Percentiles rank a stretch among this genome's conserved stretches.
Evolutionary conservation across 2,329 filamentous ascomycete genomes (phyloP).

Genomic region (Penicillium sp.): DNA sequence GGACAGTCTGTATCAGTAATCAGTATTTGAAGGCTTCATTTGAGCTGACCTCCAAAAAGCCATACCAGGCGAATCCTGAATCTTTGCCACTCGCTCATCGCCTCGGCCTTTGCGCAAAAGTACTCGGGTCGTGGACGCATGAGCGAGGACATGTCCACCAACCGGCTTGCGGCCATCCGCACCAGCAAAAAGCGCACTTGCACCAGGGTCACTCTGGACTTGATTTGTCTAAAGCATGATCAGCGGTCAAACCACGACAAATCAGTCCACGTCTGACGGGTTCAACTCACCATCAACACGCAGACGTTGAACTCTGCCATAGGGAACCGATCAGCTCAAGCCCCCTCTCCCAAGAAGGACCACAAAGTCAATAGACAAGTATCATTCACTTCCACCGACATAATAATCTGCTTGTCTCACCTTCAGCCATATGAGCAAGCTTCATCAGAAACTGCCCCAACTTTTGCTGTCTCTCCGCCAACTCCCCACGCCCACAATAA

Average conservation of each 20-base stretch:
- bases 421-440: slow-evolving; percentile 67
- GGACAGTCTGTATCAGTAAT: slow-evolving; percentile 60
- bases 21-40: slow-evolving; percentile 2
- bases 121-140: slow-evolving; percentile 68
- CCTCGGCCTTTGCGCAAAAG: slow-evolving; percentile 69
- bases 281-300: slow-evolving; percentile 59
- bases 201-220: slow-evolving; percentile 71
- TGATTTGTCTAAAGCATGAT: slow-evolving; percentile 62
- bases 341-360: neutral
- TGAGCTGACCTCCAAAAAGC: neutral
- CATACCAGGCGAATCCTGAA: slow-evolving; percentile 67
- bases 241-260: neutral
- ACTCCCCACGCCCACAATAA: slow-evolving; percentile 67
- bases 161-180: slow-evolving; percentile 70
- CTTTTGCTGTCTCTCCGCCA: slow-evolving; percentile 70
- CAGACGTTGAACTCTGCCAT: slow-evolving; percentile 66
- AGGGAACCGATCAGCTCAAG: slow-evolving; percentile 14
- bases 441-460: slow-evolving; percentile 67
- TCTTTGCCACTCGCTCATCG: slow-evolving; percentile 71
- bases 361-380: neutral
- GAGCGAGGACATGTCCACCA: slow-evolving; percentile 69
- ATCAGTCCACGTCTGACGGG: neutral
- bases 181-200: slow-evolving; percentile 67
- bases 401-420: slow-evolving; percentile 34
- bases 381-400: no score